Conservation (phyloP, 805 yeast genomes). For the Candida insectalens region DNA sequence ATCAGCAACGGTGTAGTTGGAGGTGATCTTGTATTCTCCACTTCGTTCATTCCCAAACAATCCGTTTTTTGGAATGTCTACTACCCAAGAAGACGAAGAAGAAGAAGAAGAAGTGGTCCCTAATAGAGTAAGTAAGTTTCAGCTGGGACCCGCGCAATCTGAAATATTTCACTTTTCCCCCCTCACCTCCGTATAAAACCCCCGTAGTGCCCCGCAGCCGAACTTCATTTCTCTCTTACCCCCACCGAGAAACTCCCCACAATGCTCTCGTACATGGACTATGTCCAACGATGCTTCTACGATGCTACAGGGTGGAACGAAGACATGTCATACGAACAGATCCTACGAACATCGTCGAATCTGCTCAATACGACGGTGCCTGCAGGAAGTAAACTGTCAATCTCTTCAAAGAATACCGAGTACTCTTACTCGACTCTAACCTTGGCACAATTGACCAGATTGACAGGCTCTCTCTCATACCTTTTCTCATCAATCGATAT, state of each 20-base stretch:
- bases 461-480: slow-evolving; percentile 80
- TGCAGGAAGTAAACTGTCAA: slow-evolving; percentile 48
- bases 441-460: slow-evolving; percentile 48
- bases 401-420: slow-evolving; percentile 62
- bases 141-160: too few relatives aligned
- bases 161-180: too few relatives aligned
- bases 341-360: slow-evolving; percentile 61
- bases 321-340: slow-evolving; percentile 66
- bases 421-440: slow-evolving; percentile 66
- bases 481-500: slow-evolving; percentile 59
- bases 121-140: too few relatives aligned
- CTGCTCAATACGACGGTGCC: slow-evolving; percentile 71
- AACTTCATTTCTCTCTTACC: neutral
- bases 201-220: too few relatives aligned
- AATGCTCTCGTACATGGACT: slow-evolving; percentile 85
- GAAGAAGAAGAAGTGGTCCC: neutral
- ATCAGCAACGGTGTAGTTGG: slow-evolving; percentile 23
- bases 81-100: too few relatives aligned
- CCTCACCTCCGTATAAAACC: too few relatives aligned
- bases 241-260: neutral
- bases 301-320: slow-evolving; percentile 67
- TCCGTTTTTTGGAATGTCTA: neutral
- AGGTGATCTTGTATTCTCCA: slow-evolving; percentile 12
- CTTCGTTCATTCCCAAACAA: neutral
- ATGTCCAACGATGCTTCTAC: slow-evolving; percentile 65